Evolutionary conservation across 2,329 filamentous ascomycete genomes (phyloP).

Genomic region (Dactylellina parvicollis): DNA sequence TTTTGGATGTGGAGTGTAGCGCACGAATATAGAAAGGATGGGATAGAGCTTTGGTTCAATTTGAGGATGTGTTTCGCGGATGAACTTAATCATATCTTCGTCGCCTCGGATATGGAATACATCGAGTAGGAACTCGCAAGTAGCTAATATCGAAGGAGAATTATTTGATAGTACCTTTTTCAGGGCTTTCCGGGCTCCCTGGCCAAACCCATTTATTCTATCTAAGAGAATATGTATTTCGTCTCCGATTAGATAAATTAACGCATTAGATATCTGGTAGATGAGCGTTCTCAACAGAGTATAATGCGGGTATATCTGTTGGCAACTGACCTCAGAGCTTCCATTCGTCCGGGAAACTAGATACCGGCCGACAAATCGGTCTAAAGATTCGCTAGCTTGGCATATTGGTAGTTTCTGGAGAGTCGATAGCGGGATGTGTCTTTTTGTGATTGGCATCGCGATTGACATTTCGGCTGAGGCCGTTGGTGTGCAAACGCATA

Average conservation of each 20-base stretch:
- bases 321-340: neutral
- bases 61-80: no score
- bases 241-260: neutral
- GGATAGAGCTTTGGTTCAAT: no score
- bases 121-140: no score
- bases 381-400: neutral
- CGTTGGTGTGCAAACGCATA: neutral
- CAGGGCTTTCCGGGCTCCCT: neutral
- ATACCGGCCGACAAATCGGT: neutral
- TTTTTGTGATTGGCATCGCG: neutral
- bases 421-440: neutral
- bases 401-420: slow-evolving; percentile 14
- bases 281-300: slow-evolving; percentile 10
- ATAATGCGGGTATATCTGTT: neutral
- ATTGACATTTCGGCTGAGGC: neutral
- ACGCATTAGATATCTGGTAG: slow-evolving; percentile 17
- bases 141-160: no score
- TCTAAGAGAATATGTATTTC: slow-evolving; percentile 6
- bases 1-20: no score
- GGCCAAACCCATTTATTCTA: neutral
- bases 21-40: no score
- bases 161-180: no score
- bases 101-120: no score
- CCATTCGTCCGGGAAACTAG: neutral
- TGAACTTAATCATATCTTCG: no score